Evolutionary conservation across 2,329 filamentous ascomycete genomes (phyloP), one percentile per base, ranked within the genome.

Genomic region (Anthostomella pinea): DNA sequence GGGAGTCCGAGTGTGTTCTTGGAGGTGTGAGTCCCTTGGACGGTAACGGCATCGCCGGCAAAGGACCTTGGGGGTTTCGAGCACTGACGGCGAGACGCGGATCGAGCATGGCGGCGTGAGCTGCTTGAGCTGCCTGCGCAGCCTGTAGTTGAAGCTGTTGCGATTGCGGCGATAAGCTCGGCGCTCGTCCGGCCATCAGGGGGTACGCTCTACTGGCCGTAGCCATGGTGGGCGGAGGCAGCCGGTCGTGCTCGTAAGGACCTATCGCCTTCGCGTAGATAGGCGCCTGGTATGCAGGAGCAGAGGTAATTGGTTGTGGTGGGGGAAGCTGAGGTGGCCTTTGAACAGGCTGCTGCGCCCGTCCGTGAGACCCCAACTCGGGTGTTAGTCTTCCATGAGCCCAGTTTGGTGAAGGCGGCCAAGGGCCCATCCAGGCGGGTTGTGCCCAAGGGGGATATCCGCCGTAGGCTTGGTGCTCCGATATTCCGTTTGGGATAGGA

Each of bases 1-100:
- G 73, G 24, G 70, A 75, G 8, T 64, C 61, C n/a, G 72, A 75
- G 32, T 67, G 52, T 3, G 65, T 57, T n/a, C 72, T 66, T 1
- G 71, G 70, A 23, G 69, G 71, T 11, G 65, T 69, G 9, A 55
- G 39, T 50, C 58, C 30, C 48, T 62, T 41, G 46, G 41, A 35
- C 9, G 49, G 51, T 13, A 53, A 21, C 19, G 48, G 40, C 46
- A 72, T 58, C 9, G 68, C 55, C 8, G 72, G 68, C 3, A 75
- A 62, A 13, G 68, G 66, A 1, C 68, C 69, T 22, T 68, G 64
- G 8, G 63, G 56, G 41, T 63, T 63, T 35, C 64, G 64, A 3
- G 58, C 52, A 34, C 56, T 51, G 13, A 53, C 45, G 14, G 56
- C 49, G n/a, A 64, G 41, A 4, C 65, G 59, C 8, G 62, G 57